Percentiles rank a stretch among this genome's conserved stretches.
Evolutionary conservation across 148 eudicot genomes (phyloP).

Genomic region (Diospyros lotus): DNA sequence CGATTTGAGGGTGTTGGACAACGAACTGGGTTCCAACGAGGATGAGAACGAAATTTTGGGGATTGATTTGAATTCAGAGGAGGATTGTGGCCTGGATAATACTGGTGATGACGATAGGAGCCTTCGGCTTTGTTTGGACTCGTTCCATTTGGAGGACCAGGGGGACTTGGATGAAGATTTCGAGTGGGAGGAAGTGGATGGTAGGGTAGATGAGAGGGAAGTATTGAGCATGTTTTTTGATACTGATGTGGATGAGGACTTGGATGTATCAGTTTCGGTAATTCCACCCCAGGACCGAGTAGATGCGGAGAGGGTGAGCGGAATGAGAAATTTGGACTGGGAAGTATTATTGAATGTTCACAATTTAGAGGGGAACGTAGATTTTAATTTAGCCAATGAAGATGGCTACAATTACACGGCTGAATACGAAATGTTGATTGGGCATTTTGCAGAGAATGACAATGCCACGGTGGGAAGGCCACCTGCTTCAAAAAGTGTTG

Average conservation of each 20-base stretch:
- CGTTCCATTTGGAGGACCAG: slow-evolving; percentile 34
- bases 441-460: slow-evolving; percentile 47
- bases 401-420: slow-evolving; percentile 31
- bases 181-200: slow-evolving; percentile 73
- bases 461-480: slow-evolving; percentile 33
- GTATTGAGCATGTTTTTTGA: slow-evolving; percentile 32
- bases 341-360: slow-evolving; percentile 33
- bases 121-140: slow-evolving; percentile 40
- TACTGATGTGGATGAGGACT: slow-evolving; percentile 34
- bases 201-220: slow-evolving; percentile 41
- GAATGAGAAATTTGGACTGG: slow-evolving; percentile 37
- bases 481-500: slow-evolving; percentile 46
- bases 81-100: slow-evolving; percentile 25
- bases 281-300: slow-evolving; percentile 26
- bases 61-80: slow-evolving; percentile 28
- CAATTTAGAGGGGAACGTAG: slow-evolving; percentile 22
- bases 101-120: slow-evolving; percentile 26
- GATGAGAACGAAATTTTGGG: slow-evolving; percentile 22
- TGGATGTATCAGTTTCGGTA: slow-evolving; percentile 21
- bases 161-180: slow-evolving; percentile 36
- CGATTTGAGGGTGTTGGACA: slow-evolving; percentile 30
- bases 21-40: slow-evolving; percentile 33
- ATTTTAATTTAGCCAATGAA: slow-evolving; percentile 19
- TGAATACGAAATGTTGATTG: slow-evolving; percentile 58
- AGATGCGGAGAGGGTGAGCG: slow-evolving; percentile 21